Evolutionary conservation across 2,329 filamentous ascomycete genomes (phyloP).

Genomic region (Aspergillus sp.): DNA sequence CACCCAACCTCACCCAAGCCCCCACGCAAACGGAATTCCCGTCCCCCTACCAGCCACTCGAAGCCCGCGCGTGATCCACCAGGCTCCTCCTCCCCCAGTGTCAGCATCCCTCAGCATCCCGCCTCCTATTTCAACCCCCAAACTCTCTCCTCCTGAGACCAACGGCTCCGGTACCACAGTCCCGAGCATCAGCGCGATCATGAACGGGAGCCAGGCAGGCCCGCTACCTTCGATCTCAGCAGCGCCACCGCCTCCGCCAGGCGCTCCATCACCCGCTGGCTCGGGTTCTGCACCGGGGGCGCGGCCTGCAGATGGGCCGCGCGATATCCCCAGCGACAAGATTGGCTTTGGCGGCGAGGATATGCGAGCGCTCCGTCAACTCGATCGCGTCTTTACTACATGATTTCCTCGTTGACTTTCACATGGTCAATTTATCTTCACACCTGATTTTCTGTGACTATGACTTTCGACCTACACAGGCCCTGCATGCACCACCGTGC

Average conservation of each 20-base stretch:
- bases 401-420: conserved; percentile 22
- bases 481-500: too few relatives aligned
- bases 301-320: conserved; percentile 47
- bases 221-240: conserved; percentile 32
- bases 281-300: conserved; percentile 18
- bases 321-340: conserved; percentile 62
- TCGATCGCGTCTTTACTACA: conserved; percentile 60
- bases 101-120: conserved; percentile 25
- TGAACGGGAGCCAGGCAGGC: conserved; percentile 42
- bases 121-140: conserved; percentile 15
- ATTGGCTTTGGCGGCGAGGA: conserved; percentile 65
- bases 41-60: conserved; percentile 14
- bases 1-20: conserved; percentile 29
- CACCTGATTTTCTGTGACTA: conserved; percentile 29
- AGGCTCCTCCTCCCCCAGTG: conserved; percentile 27
- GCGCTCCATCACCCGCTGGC: conserved; percentile 19
- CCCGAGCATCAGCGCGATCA: conserved; percentile 58
- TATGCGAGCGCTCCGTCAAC: conserved; percentile 65
- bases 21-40: conserved; percentile 27
- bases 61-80: conserved; percentile 36
- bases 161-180: conserved; percentile 48
- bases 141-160: conserved; percentile 30
- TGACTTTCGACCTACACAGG: background rate
- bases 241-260: background rate
- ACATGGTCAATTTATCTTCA: conserved; percentile 38